A percentile compares a stretch with the other conserved stretches of the same genome.
These are phyloP conservation scores for Artemisia tridentata DNA, from an alignment of 129 eudicot species.

Conservation along the genomic window DNA sequence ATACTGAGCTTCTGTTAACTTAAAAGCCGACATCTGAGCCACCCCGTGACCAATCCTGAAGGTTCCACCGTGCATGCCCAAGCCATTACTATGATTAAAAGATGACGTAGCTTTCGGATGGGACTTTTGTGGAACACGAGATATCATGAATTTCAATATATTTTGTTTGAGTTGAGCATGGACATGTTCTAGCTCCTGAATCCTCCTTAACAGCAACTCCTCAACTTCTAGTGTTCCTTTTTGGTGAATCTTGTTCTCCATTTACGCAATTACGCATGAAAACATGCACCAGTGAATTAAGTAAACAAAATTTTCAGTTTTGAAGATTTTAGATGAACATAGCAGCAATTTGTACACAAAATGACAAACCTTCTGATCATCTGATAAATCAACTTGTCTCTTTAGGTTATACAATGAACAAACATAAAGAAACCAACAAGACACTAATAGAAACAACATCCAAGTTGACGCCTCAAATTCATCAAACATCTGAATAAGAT, in stretches of 20 bases:
- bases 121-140: slow-evolving; percentile 45
- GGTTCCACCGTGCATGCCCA: not conserved
- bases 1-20: slow-evolving; percentile 7
- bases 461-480: too few species aligned
- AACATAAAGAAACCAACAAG: too few species aligned
- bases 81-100: not conserved
- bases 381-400: too few species aligned
- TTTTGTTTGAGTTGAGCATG: slow-evolving; percentile 67
- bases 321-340: too few species aligned
- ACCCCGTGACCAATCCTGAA: slow-evolving; percentile 23
- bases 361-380: too few species aligned
- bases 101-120: slow-evolving; percentile 22
- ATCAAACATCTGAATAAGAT: too few species aligned
- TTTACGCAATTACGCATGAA: not conserved
- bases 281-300: too few species aligned
- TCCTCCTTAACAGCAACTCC: slow-evolving; percentile 57
- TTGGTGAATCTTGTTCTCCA: not conserved
- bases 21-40: not conserved
- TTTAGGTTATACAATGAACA: too few species aligned
- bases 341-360: too few species aligned
- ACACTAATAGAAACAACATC: too few species aligned
- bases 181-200: slow-evolving; percentile 65
- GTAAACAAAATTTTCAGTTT: too few species aligned
- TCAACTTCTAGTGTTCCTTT: slow-evolving; percentile 25
- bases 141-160: slow-evolving; percentile 48